Base-by-base conservation (phyloP, 1,284 basidiomycete genomes). In the Athelia psychrophila region DNA sequence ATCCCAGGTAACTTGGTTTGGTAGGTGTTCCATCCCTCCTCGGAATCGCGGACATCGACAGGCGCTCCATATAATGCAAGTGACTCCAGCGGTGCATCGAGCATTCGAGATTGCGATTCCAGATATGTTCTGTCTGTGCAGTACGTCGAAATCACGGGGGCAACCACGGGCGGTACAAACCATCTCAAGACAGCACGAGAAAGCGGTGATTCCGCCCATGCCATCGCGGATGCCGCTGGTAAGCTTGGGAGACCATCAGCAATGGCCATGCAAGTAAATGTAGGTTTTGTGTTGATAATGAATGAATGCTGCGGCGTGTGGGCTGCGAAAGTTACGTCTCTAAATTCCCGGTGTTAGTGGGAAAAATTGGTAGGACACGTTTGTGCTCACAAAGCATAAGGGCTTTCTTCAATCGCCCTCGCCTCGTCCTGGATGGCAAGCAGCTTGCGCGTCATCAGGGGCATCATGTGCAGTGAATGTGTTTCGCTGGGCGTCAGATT, bases 11-110 rank as follows among this genome's bases (percentile, higher is more conserved):
- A 64, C 25, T 78, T 68, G 15, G 65, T 57, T 22, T 79, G 67
- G 59, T 86, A 87, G 16, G 65, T 64, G 16, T 69, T 66, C 47
- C 81, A 81, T 12, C 83, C 80, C 10, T 68, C 60, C n/a, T 77
- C 73, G 16, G 83, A 84, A 55, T 95, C 86, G 55, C 77, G 77
- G 48, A 89, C 71, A 44, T 80, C 75, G 9, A 81, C 79, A 1
- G 95, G 84, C 19, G 96, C 67, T n/a, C 97, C 97, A 66, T 93
- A 98, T 22, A 99, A 67, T 3, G 86, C 86, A 23, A 90, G 69
- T 3, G 87, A 82, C 65, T 94, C 87, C 40, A 86, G 58, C 9
- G 90, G 85, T 5, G 79, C 84, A 24, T 89, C 87, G 15, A 81
- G 59, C 16, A 84, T 56, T 24, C 78, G 78, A 10, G 78, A 70